A percentile compares a stretch with the other conserved stretches of the same genome.
Conservation (phyloP, 352 stramenopile genomes). For the Phytopythium montanum region DNA sequence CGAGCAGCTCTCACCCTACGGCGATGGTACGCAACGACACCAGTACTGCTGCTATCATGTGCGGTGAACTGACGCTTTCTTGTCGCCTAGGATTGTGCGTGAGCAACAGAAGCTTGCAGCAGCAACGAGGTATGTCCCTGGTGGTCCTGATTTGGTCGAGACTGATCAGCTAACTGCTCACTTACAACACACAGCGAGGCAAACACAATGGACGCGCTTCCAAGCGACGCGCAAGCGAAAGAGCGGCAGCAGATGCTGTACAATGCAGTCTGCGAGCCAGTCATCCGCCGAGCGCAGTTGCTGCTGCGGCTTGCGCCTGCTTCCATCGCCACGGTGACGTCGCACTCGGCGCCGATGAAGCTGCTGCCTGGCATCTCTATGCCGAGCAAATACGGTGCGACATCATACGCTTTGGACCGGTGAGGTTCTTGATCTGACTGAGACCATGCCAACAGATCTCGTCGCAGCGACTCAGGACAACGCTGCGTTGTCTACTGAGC, state of each 20-base stretch:
- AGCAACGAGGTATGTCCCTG: slow-evolving; percentile 32
- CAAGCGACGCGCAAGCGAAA: slow-evolving; percentile 44
- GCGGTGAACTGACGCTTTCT: background rate
- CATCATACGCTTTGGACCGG: background rate
- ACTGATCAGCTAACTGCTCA: background rate
- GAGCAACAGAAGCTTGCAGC: slow-evolving; percentile 85
- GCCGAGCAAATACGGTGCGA: slow-evolving; percentile 41
- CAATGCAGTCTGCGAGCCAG: slow-evolving; percentile 72
- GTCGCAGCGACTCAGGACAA: slow-evolving; percentile 12
- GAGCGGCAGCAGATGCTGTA: slow-evolving; percentile 74
- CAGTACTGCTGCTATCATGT: background rate
- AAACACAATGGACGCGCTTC: slow-evolving; percentile 22
- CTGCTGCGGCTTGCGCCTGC: slow-evolving; percentile 58
- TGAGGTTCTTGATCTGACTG: background rate
- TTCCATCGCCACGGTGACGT: slow-evolving; percentile 23
- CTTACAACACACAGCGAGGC: slow-evolving; percentile 23
- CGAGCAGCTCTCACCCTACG: slow-evolving; percentile 72
- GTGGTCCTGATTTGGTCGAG: background rate
- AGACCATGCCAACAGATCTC: slow-evolving; percentile 24
- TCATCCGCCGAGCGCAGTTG: slow-evolving; percentile 66
- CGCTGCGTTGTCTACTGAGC: background rate
- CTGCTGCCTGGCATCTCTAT: slow-evolving; percentile 71
- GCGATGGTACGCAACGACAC: slow-evolving; percentile 52
- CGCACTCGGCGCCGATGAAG: slow-evolving; percentile 46
- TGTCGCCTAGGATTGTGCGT: slow-evolving; percentile 65